These are phyloP conservation scores for Macrocystidia cucumis DNA, from an alignment of 1,284 basidiomycete species.

Conservation along the genomic window DNA sequence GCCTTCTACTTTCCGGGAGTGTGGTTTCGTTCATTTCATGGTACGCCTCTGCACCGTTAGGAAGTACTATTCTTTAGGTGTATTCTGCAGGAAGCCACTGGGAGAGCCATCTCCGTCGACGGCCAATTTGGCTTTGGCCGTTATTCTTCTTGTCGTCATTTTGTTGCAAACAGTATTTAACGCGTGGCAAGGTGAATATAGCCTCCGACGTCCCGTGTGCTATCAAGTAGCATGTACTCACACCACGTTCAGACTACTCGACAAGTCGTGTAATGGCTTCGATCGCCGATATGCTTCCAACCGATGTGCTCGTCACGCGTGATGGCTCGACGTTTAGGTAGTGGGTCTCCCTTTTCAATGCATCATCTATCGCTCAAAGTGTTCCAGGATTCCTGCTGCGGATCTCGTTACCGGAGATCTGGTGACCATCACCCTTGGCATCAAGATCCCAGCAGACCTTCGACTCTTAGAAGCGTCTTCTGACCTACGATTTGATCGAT, in stretches of 20 bases:
- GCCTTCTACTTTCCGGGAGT: slow-evolving; percentile 43
- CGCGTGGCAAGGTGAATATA: slow-evolving; percentile 33
- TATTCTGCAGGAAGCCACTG: slow-evolving; percentile 36
- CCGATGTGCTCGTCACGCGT: slow-evolving; percentile 37
- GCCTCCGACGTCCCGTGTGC: too few species aligned
- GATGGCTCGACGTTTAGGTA: slow-evolving; percentile 14
- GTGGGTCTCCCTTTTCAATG: background rate
- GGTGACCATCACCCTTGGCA: slow-evolving; percentile 45
- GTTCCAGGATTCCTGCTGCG: slow-evolving; percentile 33
- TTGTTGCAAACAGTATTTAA: slow-evolving; percentile 34
- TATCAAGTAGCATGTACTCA: slow-evolving; percentile 3
- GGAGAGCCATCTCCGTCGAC: slow-evolving; percentile 35
- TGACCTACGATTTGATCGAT: slow-evolving; percentile 53
- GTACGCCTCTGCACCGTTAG: slow-evolving; percentile 15
- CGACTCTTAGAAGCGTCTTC: slow-evolving; percentile 49
- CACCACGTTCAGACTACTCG: slow-evolving; percentile 22
- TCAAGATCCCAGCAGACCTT: slow-evolving; percentile 68
- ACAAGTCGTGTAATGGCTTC: slow-evolving; percentile 42
- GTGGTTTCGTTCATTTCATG: slow-evolving; percentile 41
- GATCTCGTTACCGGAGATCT: slow-evolving; percentile 64
- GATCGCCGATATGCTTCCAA: slow-evolving; percentile 42
- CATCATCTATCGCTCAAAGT: too few species aligned
- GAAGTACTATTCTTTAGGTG: slow-evolving; percentile 2
- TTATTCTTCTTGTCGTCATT: slow-evolving; percentile 40
- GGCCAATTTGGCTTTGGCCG: slow-evolving; percentile 39